Conservation (phyloP, 306 rosid species). For the Rosa multiflora region DNA sequence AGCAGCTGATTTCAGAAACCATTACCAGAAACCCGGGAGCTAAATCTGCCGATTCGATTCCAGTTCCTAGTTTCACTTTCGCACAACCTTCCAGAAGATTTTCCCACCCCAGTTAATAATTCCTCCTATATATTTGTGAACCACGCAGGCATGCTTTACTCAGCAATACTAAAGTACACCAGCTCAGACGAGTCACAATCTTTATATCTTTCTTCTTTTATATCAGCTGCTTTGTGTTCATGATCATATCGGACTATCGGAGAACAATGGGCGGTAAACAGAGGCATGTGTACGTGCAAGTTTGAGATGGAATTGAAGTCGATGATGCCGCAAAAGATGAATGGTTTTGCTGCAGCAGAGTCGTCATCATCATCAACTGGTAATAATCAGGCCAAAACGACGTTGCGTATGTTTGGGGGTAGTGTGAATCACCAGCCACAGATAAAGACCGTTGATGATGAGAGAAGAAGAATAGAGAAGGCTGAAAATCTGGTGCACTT, state of each 20-base stretch:
- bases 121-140: background rate
- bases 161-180: background rate
- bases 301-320: constrained; percentile 32
- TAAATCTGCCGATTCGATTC: constrained; percentile 1
- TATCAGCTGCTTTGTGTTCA: background rate
- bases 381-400: background rate
- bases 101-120: background rate
- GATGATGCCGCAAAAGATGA: constrained; percentile 21
- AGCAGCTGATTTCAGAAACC: constrained; percentile 30
- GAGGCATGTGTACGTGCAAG: constrained; percentile 24
- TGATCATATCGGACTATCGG: background rate
- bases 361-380: background rate
- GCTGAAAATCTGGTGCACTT: constrained; percentile 32
- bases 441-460: constrained; percentile 1
- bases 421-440: background rate
- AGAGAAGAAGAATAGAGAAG: constrained; percentile 25
- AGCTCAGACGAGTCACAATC: background rate
- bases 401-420: background rate
- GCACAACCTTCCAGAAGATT: background rate
- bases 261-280: constrained; percentile 19
- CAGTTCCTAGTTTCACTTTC: background rate
- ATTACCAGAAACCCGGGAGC: constrained; percentile 45
- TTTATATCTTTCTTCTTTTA: background rate
- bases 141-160: background rate
- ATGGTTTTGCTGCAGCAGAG: constrained; percentile 5